A percentile compares a stretch with the other conserved stretches of the same genome.
Evolutionary conservation across 768 basidiomycete genomes (phyloP).

Genomic region (Hygrocybe coccinea): DNA sequence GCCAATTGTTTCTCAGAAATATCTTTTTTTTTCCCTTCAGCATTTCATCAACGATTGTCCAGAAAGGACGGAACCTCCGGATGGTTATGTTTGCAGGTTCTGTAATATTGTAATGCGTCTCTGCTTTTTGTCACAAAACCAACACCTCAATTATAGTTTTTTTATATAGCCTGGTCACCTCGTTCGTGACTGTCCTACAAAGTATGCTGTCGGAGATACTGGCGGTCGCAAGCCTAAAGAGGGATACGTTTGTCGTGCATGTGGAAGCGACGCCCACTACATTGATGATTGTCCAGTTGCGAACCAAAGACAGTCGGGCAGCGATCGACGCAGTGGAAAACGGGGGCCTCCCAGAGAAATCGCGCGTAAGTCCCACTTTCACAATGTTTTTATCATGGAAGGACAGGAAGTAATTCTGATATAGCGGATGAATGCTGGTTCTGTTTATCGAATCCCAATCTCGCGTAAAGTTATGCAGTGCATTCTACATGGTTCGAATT

Average conservation of each 20-base stretch:
- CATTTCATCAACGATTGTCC: slow-evolving; percentile 78
- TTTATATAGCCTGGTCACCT: slow-evolving; percentile 66
- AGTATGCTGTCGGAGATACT: slow-evolving; percentile 72
- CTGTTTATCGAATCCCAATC: slow-evolving; percentile 88
- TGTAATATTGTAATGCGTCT: slow-evolving; percentile 63
- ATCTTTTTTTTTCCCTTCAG: too few species aligned
- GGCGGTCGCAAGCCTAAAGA: slow-evolving; percentile 77
- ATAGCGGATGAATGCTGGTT: slow-evolving; percentile 96
- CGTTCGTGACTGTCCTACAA: slow-evolving; percentile 83
- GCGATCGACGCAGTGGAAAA: slow-evolving; percentile 39
- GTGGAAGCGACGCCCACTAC: slow-evolving; percentile 81
- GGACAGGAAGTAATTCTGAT: slow-evolving; percentile 4
- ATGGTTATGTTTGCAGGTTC: slow-evolving; percentile 82
- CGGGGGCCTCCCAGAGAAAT: slow-evolving; percentile 72
- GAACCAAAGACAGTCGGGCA: slow-evolving; percentile 43
- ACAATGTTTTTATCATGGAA: neutral
- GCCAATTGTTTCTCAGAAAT: neutral
- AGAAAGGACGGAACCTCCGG: slow-evolving; percentile 68
- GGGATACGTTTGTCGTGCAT: slow-evolving; percentile 89
- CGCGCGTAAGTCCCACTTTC: slow-evolving; percentile 48
- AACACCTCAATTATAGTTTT: slow-evolving; percentile 3
- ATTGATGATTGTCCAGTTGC: slow-evolving; percentile 81
- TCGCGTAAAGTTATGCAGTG: slow-evolving; percentile 54
- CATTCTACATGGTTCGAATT: slow-evolving; percentile 10
- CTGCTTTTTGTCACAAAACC: slow-evolving; percentile 2